Conservation (phyloP, 805 yeast species). For the Sungouiozyma intestinalis region DNA sequence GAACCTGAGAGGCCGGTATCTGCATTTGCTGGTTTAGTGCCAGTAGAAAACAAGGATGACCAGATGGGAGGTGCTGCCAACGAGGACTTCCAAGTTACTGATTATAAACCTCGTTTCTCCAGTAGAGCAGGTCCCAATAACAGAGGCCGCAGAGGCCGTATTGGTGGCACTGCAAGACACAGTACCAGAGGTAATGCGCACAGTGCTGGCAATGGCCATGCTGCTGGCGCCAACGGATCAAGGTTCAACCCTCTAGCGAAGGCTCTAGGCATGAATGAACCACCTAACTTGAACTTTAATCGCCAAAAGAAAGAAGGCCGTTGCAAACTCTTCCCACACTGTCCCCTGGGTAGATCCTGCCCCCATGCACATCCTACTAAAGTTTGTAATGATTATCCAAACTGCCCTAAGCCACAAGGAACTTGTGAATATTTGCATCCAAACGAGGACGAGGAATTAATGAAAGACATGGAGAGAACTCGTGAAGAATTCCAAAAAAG, state of each 20-base stretch:
- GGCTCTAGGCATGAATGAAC: constrained; percentile 28
- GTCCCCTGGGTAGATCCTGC: constrained; percentile 55
- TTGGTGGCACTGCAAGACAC: constrained; percentile 12
- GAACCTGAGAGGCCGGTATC: constrained; percentile 16
- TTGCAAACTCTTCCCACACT: constrained; percentile 63
- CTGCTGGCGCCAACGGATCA: constrained; percentile 15
- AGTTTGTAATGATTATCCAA: constrained; percentile 62
- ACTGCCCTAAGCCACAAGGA: constrained; percentile 70
- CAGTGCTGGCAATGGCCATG: constrained; percentile 15
- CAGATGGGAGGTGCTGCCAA: constrained; percentile 8
- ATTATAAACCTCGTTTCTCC: constrained; percentile 14
- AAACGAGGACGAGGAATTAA: constrained; percentile 67
- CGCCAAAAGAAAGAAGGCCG: constrained; percentile 49
- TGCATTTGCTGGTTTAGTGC: constrained; percentile 22
- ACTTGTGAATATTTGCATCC: constrained; percentile 80
- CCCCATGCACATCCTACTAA: constrained; percentile 72
- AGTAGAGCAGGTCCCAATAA: constrained; percentile 1
- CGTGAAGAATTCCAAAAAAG: constrained; percentile 42
- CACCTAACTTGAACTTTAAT: constrained; percentile 26
- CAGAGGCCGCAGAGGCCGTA: constrained; percentile 5
- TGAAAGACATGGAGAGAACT: constrained; percentile 55
- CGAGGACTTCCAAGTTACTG: constrained; percentile 7
- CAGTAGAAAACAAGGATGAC: constrained; percentile 8
- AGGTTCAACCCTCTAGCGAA: constrained; percentile 32
- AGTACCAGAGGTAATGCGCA: constrained; percentile 13